These are phyloP conservation scores for Grigorovia transvaalensis DNA, from an alignment of 805 yeast species.

Conservation along the genomic window DNA sequence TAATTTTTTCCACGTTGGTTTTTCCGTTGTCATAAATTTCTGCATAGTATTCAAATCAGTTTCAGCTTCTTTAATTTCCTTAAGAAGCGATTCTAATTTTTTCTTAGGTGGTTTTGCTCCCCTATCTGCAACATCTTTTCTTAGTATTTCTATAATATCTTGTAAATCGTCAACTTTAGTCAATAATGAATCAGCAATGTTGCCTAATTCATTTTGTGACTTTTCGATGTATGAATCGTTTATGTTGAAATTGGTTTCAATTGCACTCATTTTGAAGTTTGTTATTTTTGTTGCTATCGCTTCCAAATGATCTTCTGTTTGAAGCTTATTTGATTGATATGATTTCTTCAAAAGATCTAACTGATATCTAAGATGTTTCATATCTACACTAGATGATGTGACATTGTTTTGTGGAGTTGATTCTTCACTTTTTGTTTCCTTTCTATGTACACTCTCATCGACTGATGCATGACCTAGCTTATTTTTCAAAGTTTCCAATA, in stretches of 20 bases:
- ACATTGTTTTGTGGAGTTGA: no score
- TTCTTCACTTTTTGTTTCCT: not conserved
- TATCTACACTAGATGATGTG: slow-evolving; percentile 4
- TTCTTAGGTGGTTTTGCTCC: slow-evolving; percentile 74
- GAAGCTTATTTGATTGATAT: slow-evolving; percentile 35
- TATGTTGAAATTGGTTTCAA: slow-evolving; percentile 24
- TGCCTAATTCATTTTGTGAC: slow-evolving; percentile 63
- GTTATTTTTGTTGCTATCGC: slow-evolving; percentile 37
- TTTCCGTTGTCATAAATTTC: slow-evolving; percentile 56
- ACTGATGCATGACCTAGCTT: not conserved
- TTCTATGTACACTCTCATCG: not conserved
- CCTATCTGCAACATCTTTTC: slow-evolving; percentile 85
- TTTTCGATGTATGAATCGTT: slow-evolving; percentile 57
- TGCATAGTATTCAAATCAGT: slow-evolving; percentile 42
- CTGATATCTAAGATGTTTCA: slow-evolving; percentile 45
- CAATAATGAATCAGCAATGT: slow-evolving; percentile 62
- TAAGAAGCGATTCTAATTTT: slow-evolving; percentile 55
- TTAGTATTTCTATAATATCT: slow-evolving; percentile 77
- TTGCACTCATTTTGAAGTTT: slow-evolving; percentile 40
- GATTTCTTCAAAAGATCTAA: slow-evolving; percentile 49
- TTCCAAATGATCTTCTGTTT: slow-evolving; percentile 34
- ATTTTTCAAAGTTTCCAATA: slow-evolving; percentile 7
- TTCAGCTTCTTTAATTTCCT: slow-evolving; percentile 55
- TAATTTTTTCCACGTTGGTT: slow-evolving; percentile 75
- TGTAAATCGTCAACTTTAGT: slow-evolving; percentile 84